phyloP scores from a whole-genome alignment of 768 basidiomycete genomes.

The Candolleomyces aberdarensis region DNA sequence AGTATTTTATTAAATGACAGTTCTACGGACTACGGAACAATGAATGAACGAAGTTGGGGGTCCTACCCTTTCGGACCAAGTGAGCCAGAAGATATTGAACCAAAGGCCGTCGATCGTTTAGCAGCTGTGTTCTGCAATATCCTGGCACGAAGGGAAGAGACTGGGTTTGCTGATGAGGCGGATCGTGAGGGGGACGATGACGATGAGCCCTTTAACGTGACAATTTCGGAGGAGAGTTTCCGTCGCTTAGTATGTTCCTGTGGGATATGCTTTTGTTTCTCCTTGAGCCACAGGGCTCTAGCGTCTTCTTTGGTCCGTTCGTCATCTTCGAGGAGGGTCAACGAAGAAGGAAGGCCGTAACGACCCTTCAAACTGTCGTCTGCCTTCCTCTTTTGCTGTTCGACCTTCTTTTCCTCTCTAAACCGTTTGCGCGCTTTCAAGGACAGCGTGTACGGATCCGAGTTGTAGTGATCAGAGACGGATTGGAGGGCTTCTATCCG shows the following conservation, averaged over 20 bases:
- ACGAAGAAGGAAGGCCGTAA: slow-evolving; percentile 72
- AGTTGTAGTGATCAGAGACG: slow-evolving; percentile 72
- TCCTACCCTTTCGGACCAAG: not conserved
- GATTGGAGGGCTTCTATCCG: slow-evolving; percentile 78
- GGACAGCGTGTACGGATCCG: slow-evolving; percentile 86
- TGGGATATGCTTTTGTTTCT: slow-evolving; percentile 42
- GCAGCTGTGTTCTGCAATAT: slow-evolving; percentile 11
- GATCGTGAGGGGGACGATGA: slow-evolving; percentile 4
- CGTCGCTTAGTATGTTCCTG: slow-evolving; percentile 47
- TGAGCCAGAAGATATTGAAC: slow-evolving; percentile 3
- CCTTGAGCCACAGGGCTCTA: slow-evolving; percentile 58
- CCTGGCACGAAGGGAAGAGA: slow-evolving; percentile 4
- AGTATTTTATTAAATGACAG: no score
- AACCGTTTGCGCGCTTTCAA: slow-evolving; percentile 74
- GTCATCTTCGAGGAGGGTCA: slow-evolving; percentile 66
- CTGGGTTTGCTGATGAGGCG: not conserved
- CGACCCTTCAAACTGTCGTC: slow-evolving; percentile 72
- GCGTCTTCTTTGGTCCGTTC: slow-evolving; percentile 59
- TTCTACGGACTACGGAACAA: not conserved
- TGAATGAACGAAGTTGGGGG: not conserved
- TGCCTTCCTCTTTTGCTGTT: slow-evolving; percentile 58
- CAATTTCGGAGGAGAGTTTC: slow-evolving; percentile 19
- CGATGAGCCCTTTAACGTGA: not conserved
- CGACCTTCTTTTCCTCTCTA: slow-evolving; percentile 81
- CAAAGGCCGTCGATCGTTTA: not conserved